A percentile compares a stretch with the other conserved stretches of the same genome.
Evolutionary conservation across 495 filamentous ascomycete genomes (phyloP).

Genomic region (Hyaloscypha bicolor): DNA sequence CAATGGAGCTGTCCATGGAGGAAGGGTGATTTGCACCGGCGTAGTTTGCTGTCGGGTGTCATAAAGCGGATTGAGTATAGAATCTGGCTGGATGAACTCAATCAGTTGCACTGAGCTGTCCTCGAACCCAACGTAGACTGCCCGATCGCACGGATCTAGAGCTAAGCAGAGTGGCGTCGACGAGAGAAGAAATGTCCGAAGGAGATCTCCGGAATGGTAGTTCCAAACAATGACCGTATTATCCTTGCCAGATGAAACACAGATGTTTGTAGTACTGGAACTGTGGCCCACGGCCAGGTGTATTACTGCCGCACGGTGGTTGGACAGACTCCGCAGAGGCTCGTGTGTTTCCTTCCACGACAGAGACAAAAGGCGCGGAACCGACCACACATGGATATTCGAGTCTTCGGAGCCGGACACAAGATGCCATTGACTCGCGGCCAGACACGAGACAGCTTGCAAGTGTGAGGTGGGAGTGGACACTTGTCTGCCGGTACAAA

Average conservation of each 20-base stretch:
- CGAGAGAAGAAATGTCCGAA: constrained; percentile 80
- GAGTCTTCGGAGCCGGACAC: constrained; percentile 89
- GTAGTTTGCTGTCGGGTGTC: constrained; percentile 55
- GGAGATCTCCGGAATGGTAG: constrained; percentile 69
- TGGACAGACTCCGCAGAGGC: constrained; percentile 69
- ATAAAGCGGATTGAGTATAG: constrained; percentile 52
- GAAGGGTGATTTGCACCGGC: constrained; percentile 57
- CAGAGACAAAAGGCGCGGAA: constrained; percentile 68
- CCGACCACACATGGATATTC: constrained; percentile 86
- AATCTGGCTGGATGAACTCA: constrained; percentile 64
- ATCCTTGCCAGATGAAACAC: constrained; percentile 77
- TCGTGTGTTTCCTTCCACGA: constrained; percentile 52
- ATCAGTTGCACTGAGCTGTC: constrained; percentile 83
- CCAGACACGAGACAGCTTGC: constrained; percentile 77
- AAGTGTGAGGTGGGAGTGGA: constrained; percentile 88
- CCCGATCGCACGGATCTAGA: constrained; percentile 83
- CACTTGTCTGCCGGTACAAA: constrained; percentile 75
- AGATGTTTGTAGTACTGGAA: constrained; percentile 69
- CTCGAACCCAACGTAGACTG: constrained; percentile 78
- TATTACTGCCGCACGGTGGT: constrained; percentile 79
- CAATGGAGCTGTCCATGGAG: constrained; percentile 63
- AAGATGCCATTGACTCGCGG: constrained; percentile 73
- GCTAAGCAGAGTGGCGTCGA: constrained; percentile 69
- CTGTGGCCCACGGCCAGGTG: constrained; percentile 69
- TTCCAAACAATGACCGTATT: constrained; percentile 88